Percentiles rank a stretch among this genome's conserved stretches.
Conservation (phyloP, 768 basidiomycete genomes). For the Amanita phalloides region DNA sequence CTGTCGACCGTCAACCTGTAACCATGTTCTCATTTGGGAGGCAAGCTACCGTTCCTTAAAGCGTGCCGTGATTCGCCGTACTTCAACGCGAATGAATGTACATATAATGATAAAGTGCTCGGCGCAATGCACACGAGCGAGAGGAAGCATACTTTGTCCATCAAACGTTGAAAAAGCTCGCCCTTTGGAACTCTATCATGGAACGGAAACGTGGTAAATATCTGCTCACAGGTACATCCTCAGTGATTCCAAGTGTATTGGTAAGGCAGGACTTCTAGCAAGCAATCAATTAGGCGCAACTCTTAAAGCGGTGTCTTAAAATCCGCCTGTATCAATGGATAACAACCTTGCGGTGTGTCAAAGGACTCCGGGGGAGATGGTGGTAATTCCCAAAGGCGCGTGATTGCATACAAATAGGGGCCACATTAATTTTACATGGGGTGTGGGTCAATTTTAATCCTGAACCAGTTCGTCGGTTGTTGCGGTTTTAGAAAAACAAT, state of each 20-base stretch:
- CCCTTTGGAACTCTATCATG: background rate
- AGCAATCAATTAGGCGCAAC: background rate
- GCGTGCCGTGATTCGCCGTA: background rate
- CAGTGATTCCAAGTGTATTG: background rate
- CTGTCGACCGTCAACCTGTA: background rate
- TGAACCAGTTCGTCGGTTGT: constrained; percentile 13
- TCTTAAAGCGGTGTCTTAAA: background rate
- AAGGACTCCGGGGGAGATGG: no score
- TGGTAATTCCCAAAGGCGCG: background rate
- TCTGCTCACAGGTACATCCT: background rate
- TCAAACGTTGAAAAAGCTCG: background rate
- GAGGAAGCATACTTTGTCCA: background rate
- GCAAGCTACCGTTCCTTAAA: background rate
- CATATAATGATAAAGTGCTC: background rate
- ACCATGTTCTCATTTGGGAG: background rate
- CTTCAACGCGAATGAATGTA: background rate
- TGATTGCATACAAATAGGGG: background rate
- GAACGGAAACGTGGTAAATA: background rate
- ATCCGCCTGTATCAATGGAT: background rate
- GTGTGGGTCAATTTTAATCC: constrained; percentile 23
- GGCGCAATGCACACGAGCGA: background rate
- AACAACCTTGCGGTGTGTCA: background rate
- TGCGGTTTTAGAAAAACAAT: constrained; percentile 1
- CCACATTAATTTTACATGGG: constrained; percentile 4
- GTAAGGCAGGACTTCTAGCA: background rate